These are phyloP conservation scores for Aspergillus fischeri DNA, from an alignment of 2,329 filamentous ascomycete genomes.

Conservation along the genomic window DNA sequence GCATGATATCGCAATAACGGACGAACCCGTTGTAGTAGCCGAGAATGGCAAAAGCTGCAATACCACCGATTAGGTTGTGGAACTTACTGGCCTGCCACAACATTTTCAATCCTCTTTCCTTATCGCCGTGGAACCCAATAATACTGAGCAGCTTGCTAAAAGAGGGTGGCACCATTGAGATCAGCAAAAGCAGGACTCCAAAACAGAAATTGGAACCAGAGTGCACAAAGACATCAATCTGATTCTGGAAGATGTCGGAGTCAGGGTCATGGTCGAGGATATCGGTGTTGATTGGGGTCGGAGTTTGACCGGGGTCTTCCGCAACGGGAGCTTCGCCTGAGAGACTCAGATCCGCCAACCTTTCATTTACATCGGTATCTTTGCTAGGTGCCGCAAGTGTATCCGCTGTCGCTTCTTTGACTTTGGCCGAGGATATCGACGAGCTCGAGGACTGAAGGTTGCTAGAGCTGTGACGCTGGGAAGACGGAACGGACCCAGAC, in stretches of 20 bases:
- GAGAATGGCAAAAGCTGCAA: slow-evolving; percentile 75
- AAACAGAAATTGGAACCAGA: slow-evolving; percentile 87
- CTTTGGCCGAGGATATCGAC: slow-evolving; percentile 11
- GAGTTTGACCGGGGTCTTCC: slow-evolving; percentile 16
- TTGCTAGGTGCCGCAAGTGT: slow-evolving; percentile 7
- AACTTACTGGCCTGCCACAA: slow-evolving; percentile 88
- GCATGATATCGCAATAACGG: slow-evolving; percentile 82
- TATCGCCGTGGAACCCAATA: slow-evolving; percentile 86
- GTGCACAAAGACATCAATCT: slow-evolving; percentile 83
- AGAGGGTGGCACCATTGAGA: slow-evolving; percentile 89
- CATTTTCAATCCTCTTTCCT: slow-evolving; percentile 74
- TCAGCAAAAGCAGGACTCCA: slow-evolving; percentile 75
- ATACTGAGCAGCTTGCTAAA: slow-evolving; percentile 84
- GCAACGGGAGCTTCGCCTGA: slow-evolving; percentile 14
- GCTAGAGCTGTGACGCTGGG: slow-evolving; percentile 6
- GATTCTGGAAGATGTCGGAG: slow-evolving; percentile 64
- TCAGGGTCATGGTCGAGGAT: slow-evolving; percentile 51
- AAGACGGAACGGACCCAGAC: slow-evolving; percentile 5
- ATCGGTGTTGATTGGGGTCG: slow-evolving; percentile 21
- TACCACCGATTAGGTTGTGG: slow-evolving; percentile 85
- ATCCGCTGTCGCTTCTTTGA: slow-evolving; percentile 12
- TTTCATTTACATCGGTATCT: slow-evolving; percentile 15
- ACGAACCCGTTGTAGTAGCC: slow-evolving; percentile 86
- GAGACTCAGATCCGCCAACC: slow-evolving; percentile 22
- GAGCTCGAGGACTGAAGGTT: slow-evolving; percentile 1